Conservation (phyloP, 1,139 yeast genomes). For the Geotrichum bryndzae region DNA sequence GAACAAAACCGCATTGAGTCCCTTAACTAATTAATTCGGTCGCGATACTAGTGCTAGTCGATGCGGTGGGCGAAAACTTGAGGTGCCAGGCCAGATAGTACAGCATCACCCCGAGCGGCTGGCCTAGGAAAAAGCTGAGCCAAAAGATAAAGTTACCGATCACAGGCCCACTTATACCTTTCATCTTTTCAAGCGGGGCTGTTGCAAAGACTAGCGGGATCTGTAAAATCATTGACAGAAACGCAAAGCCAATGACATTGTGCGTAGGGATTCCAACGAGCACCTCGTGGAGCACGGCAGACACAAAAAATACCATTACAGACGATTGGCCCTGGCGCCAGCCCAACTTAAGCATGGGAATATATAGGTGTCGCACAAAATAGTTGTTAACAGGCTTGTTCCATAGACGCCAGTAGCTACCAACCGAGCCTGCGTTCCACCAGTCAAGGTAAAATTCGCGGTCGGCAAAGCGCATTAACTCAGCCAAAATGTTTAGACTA, state of each 20-base stretch:
- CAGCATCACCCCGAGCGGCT: slow-evolving; percentile 41
- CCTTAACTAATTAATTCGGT: neutral
- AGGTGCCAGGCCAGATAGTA: slow-evolving; percentile 43
- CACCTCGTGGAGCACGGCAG: slow-evolving; percentile 43
- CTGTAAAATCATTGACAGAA: slow-evolving; percentile 40
- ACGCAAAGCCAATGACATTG: slow-evolving; percentile 42
- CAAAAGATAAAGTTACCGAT: slow-evolving; percentile 45
- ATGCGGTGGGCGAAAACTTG: slow-evolving; percentile 22
- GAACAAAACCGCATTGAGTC: neutral
- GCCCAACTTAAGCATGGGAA: slow-evolving; percentile 37
- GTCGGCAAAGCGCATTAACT: slow-evolving; percentile 56
- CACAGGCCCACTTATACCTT: slow-evolving; percentile 35
- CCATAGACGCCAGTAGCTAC: slow-evolving; percentile 62
- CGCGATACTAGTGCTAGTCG: neutral
- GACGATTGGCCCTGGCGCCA: slow-evolving; percentile 32
- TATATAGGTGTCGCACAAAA: slow-evolving; percentile 55
- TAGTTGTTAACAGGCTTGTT: slow-evolving; percentile 61
- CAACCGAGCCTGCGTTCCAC: slow-evolving; percentile 70
- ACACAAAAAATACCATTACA: slow-evolving; percentile 36
- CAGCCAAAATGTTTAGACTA: slow-evolving; percentile 53
- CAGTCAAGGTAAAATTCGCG: slow-evolving; percentile 68
- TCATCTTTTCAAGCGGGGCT: slow-evolving; percentile 38
- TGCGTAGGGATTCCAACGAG: slow-evolving; percentile 47
- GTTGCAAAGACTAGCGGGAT: slow-evolving; percentile 40
- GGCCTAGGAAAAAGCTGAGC: slow-evolving; percentile 43